Base-by-base conservation (phyloP, 1,284 basidiomycete genomes). In the Pterulicium gracile region DNA sequence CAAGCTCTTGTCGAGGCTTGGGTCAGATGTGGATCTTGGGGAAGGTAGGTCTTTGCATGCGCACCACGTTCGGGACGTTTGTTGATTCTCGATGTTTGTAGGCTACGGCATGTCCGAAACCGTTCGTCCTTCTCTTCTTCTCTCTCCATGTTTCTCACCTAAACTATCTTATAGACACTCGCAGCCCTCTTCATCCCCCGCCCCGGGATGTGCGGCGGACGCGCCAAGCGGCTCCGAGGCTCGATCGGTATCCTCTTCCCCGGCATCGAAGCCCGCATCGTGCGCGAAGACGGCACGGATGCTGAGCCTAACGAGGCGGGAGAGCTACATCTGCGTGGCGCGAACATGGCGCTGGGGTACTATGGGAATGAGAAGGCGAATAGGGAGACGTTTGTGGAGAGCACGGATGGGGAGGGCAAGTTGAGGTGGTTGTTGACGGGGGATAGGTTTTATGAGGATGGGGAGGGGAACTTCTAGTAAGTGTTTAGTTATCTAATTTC, bases 31-130 rank as follows among this genome's bases (percentile, higher is more conserved):
- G 0, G 52, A 54, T 0, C 62, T 77, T n/a, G 34, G 48, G 0
- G 73, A 77, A 67, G 81, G 81, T 81, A 44, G 2, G 57, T 57
- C 40, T n/a, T 17, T 36, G 21, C 2, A 27, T 32, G 36, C 27
- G 7, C 27, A 32, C 27, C 27, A 10, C 27, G 7, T 10, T 32
- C 27, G 27, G 27, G 27, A 32, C n/a, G 27, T 32, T 32, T 32
- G 7, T 32, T n/a, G 27, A 10, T 32, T 32, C 10, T 32, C 27
- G 7, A 32, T 32, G 27, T 41, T 1, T 10, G 17, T 51, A 80
- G 83, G 83, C 0, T 88, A 82, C 54, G 85, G 85, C 13, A 76
- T 88, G 69, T 84, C 83, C 0, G 85, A 88, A 73, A 65, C 65
- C 47, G 84, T 86, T 58, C 50, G 78, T 59, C 20, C 3, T 35